phyloP scores from a whole-genome alignment of 371 early-diverging fungal species.

The Mortierella sp. region DNA sequence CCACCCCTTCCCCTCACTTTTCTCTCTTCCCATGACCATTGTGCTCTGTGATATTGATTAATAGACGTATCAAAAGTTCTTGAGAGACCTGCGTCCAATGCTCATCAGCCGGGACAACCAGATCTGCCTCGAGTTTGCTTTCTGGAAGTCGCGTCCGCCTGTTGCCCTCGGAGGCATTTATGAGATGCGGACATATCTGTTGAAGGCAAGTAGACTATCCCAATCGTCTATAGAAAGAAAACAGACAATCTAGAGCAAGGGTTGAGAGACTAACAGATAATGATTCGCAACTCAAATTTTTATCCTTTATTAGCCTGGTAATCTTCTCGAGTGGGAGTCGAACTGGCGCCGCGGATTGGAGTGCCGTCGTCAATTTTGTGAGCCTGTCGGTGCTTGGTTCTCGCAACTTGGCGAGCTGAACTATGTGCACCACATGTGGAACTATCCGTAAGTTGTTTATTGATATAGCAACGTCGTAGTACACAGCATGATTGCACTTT shows the following conservation, averaged over 20 bases:
- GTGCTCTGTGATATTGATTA: background rate
- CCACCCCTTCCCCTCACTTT: background rate
- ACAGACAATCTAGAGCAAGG: too few relatives aligned
- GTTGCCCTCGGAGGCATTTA: conserved; percentile 84
- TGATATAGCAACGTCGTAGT: background rate
- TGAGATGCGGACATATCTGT: conserved; percentile 88
- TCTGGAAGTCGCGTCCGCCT: conserved; percentile 88
- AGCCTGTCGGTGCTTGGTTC: conserved; percentile 96
- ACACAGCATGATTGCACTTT: background rate
- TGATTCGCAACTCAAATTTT: too few relatives aligned
- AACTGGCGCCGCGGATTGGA: conserved; percentile 91
- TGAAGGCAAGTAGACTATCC: conserved; percentile 63
- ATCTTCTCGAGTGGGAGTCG: conserved; percentile 92
- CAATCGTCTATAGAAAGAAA: too few relatives aligned
- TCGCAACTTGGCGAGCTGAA: conserved; percentile 90
- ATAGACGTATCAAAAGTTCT: conserved; percentile 66
- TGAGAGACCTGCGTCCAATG: conserved; percentile 74
- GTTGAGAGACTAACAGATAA: too few relatives aligned
- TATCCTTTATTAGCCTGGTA: conserved; percentile 76
- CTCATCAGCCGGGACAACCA: conserved; percentile 81
- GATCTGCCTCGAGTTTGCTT: conserved; percentile 91
- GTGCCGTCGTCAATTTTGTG: conserved; percentile 85
- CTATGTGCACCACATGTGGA: conserved; percentile 95
- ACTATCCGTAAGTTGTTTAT: conserved; percentile 72
- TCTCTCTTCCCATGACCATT: background rate